These are phyloP conservation scores for Umbelopsis isabellina DNA, from an alignment of 192 early-diverging fungal species.

Conservation along the genomic window DNA sequence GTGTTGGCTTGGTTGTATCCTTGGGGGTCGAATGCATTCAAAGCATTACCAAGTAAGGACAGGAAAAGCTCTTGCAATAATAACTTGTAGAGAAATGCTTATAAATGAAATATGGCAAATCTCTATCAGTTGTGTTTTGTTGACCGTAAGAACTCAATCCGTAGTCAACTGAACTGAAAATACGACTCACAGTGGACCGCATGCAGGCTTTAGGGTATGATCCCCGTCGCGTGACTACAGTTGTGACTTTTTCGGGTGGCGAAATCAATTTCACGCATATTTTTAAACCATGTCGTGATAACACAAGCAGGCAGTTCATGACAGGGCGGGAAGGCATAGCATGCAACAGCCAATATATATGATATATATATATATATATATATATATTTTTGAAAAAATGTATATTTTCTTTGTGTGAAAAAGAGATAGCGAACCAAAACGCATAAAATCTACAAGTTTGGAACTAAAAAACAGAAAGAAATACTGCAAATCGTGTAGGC, in stretches of 20 bases:
- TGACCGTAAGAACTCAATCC: neutral
- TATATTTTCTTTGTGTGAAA: neutral
- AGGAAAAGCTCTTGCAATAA: neutral
- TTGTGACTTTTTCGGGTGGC: constrained; percentile 13
- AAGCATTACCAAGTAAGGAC: constrained; percentile 11
- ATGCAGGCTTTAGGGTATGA: neutral
- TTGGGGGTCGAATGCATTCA: constrained; percentile 16
- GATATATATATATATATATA: no score
- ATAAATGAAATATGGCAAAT: neutral
- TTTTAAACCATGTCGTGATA: no score
- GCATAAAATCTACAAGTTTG: constrained; percentile 20
- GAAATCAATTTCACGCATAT: neutral
- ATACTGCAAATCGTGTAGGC: neutral
- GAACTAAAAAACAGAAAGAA: constrained; percentile 3
- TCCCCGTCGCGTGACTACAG: constrained; percentile 14
- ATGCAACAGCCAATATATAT: no score
- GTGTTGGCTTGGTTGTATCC: constrained; percentile 6
- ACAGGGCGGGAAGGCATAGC: no score
- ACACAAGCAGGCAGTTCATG: no score
- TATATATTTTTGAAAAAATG: neutral
- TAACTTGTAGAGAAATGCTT: neutral
- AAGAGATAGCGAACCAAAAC: constrained; percentile 9
- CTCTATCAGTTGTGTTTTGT: neutral
- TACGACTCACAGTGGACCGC: neutral
- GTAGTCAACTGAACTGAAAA: no score